These are phyloP conservation scores for Excoecaria cochinchinensis DNA, from an alignment of 345 rosid species.

Conservation along the genomic window DNA sequence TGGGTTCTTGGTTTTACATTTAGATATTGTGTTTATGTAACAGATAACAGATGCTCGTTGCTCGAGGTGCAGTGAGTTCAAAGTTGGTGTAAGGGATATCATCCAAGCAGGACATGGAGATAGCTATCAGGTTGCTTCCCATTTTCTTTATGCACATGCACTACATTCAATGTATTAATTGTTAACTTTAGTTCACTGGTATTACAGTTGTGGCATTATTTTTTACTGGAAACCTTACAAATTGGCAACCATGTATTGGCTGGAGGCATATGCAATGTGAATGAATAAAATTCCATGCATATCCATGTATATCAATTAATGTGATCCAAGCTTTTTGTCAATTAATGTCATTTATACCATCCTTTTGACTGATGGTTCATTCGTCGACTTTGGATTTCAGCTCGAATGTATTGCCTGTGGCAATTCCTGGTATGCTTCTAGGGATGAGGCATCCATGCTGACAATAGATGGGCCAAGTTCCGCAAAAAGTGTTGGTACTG, in stretches of 20 bases:
- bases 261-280: not conserved
- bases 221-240: not conserved
- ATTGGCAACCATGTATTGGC: not conserved
- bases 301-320: not conserved
- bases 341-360: not conserved
- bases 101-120: slow-evolving; percentile 97
- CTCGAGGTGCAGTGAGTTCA: slow-evolving; percentile 65
- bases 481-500: slow-evolving; percentile 45
- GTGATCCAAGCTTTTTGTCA: not conserved
- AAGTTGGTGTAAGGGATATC: slow-evolving; percentile 83
- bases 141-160: not conserved
- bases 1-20: not conserved
- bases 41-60: slow-evolving; percentile 87
- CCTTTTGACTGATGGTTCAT: not conserved
- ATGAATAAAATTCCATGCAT: not conserved
- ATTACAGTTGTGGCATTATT: not conserved
- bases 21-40: not conserved
- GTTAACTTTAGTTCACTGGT: not conserved
- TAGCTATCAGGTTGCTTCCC: slow-evolving; percentile 77
- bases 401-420: slow-evolving; percentile 90
- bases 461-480: slow-evolving; percentile 64
- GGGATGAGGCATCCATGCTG: slow-evolving; percentile 75
- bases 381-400: slow-evolving; percentile 34
- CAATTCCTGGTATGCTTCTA: slow-evolving; percentile 84
- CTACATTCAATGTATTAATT: not conserved